phyloP scores from a whole-genome alignment of 345 rosid species.

The Gossypium rotundifolium region DNA sequence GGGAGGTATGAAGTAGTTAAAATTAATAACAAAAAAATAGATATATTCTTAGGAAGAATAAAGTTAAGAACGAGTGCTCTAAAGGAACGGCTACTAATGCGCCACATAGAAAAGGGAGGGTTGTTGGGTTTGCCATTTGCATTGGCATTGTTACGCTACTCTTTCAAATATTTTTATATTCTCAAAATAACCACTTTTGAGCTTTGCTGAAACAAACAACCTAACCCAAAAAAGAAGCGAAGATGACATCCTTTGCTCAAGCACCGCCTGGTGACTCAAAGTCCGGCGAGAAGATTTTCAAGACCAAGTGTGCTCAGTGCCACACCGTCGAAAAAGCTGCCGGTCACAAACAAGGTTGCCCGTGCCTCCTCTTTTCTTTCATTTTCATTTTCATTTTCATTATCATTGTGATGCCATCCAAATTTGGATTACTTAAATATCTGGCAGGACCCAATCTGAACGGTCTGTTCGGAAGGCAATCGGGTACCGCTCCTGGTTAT shows the following conservation, averaged over 20 bases:
- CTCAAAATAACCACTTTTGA: background rate
- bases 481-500: conserved; percentile 63
- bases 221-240: background rate
- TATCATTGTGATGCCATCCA: background rate
- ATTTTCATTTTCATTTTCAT: background rate
- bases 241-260: conserved; percentile 66
- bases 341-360: conserved; percentile 85
- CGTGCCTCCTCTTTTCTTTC: background rate
- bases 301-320: conserved; percentile 81
- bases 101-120: background rate
- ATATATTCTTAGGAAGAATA: background rate
- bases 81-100: background rate
- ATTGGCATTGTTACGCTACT: background rate
- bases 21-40: no score
- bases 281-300: conserved; percentile 83
- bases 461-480: conserved; percentile 86
- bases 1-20: no score
- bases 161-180: background rate
- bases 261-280: conserved; percentile 70
- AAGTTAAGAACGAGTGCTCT: background rate
- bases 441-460: conserved; percentile 75
- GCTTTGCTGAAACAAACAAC: background rate
- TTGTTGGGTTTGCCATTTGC: background rate
- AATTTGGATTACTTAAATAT: background rate
- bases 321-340: conserved; percentile 92